Base-by-base conservation (phyloP, 305 asterid species). In the Andrographis paniculata region DNA sequence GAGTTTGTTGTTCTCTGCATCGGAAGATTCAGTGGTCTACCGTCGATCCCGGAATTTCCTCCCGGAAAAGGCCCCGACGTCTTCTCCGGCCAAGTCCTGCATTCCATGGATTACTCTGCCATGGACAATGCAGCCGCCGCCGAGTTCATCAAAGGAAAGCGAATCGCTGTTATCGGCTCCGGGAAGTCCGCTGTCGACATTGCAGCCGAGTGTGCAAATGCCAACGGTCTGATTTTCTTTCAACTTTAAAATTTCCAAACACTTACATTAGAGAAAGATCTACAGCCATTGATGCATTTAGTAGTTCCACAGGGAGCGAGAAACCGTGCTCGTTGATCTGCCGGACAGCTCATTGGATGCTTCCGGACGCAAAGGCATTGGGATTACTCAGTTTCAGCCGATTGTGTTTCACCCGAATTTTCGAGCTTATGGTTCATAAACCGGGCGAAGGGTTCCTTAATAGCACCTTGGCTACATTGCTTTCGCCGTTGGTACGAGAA, bases 371-470 rank as follows among this genome's bases (percentile, higher is more conserved):
- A 0, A 3, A 50, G 2, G 22, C 72, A 1, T 76, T 76, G 76
- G 87, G 82, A 4, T n/a, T n/a, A n/a, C 61, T 74, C 9, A 45
- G 23, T 44, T 20, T 68, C 1, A 73, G 58, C 18, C 61, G 10
- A 17, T 40, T 81, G 18, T 60, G 52, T 57, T 51, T 64, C 55
- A 76, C 30, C 53, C 84, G 95, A 7, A 71, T 85, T 24, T 15
- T 63, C 0, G 93, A 81, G 73, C 75, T 85, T 23, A 35, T 78
- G 77, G 65, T 81, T 65, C 95, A 85, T 47, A 85, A 85, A 64
- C 95, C 93, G 8, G 82, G 82, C 1, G 73, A 85, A 56, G 71
- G 75, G 2, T 31, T 70, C 17, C 18, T 69, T 0, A 45, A 56
- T 8, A 61, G 68, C 48, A 46, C 53, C 20, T 3, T 60, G 46